Evolutionary conservation across 1,284 basidiomycete species (phyloP), one percentile per base, ranked within the genome.

Genomic region (Microbotryomycetes sp.): DNA sequence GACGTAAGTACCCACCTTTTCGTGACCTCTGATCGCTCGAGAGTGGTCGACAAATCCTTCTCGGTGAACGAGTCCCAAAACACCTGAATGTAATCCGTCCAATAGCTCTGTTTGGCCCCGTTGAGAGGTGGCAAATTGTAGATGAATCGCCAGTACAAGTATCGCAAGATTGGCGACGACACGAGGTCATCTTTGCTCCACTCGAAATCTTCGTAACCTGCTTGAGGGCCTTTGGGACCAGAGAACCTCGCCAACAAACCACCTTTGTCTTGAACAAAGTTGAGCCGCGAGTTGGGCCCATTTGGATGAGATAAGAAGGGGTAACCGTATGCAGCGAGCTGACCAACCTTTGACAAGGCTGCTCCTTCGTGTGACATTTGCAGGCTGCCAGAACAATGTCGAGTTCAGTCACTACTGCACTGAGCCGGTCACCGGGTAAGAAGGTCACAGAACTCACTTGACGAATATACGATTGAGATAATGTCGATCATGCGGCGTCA

Each of bases 51-150:
- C 4, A 68, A 30, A 29, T 66, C 64, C 0, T 56, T 31, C 51
- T 68, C 67, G 16, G 65, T 63, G 49, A 68, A 68, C 28, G 62
- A 60, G 26, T 68, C 67, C 32, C 60, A 54, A 56, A 68, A 68
- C 1, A 56, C 59, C 47, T 68, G 67, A 25, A 64, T 62, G 22
- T 60, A 56, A 15, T 60, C 58, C 1, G 58, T 60, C 67, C 67
- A 68, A 51, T 68, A 68, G 28, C 30, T 54, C 19, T 31, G 28
- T 47, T 66, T 64, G 16, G 67, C 67, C 9, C 30, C 26, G 6
- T 60, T 28, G 1, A 68, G 48, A 0, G 52, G 64, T 0, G 67
- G 67, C 25, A 60, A 22, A 36, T 66, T 63, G 31, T 58, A 54
- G 30, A 68, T 57, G 61, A 68, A 68, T 16, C 65, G 45, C 60